A percentile compares a stretch with the other conserved stretches of the same genome.
phyloP scores from a whole-genome alignment of 1,284 basidiomycete species.

The Cryptococcus floricola region DNA sequence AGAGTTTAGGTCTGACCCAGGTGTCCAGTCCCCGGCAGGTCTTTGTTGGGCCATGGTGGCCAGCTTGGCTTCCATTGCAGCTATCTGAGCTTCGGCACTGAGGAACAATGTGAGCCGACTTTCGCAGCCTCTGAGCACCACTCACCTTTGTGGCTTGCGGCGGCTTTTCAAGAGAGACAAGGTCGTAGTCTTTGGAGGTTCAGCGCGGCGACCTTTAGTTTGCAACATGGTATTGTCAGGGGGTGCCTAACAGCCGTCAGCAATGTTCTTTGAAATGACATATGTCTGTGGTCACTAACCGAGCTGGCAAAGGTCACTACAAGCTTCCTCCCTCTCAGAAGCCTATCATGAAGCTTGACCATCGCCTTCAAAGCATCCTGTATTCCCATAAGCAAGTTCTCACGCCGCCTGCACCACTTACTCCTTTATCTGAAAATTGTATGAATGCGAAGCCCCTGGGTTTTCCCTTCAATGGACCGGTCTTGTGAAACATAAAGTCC shows the following conservation, averaged over 20 bases:
- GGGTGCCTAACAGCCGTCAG: slow-evolving; percentile 44
- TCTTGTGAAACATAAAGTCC: slow-evolving; percentile 93
- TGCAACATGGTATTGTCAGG: slow-evolving; percentile 26
- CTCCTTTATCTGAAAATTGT: slow-evolving; percentile 73
- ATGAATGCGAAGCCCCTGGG: slow-evolving; percentile 94
- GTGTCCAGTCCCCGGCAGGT: slow-evolving; percentile 29
- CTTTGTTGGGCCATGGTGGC: slow-evolving; percentile 62
- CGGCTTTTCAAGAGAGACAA: slow-evolving; percentile 79
- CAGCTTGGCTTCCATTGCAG: slow-evolving; percentile 91
- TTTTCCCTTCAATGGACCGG: slow-evolving; percentile 80
- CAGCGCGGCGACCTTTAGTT: slow-evolving; percentile 52
- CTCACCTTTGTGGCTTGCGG: slow-evolving; percentile 59
- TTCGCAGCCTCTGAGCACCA: background rate
- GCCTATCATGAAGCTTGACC: slow-evolving; percentile 68
- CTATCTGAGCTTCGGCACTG: slow-evolving; percentile 84
- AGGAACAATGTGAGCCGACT: slow-evolving; percentile 2
- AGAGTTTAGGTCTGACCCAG: slow-evolving; percentile 11
- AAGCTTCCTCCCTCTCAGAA: slow-evolving; percentile 78
- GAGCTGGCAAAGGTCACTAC: slow-evolving; percentile 86
- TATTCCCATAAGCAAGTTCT: background rate
- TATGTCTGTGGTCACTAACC: slow-evolving; percentile 44
- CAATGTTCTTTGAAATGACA: background rate
- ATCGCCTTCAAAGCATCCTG: slow-evolving; percentile 84
- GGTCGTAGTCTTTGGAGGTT: slow-evolving; percentile 71
- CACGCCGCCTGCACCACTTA: slow-evolving; percentile 53